These are phyloP conservation scores for Tylopilus intermedius DNA, from an alignment of 768 basidiomycete genomes.

Conservation along the genomic window DNA sequence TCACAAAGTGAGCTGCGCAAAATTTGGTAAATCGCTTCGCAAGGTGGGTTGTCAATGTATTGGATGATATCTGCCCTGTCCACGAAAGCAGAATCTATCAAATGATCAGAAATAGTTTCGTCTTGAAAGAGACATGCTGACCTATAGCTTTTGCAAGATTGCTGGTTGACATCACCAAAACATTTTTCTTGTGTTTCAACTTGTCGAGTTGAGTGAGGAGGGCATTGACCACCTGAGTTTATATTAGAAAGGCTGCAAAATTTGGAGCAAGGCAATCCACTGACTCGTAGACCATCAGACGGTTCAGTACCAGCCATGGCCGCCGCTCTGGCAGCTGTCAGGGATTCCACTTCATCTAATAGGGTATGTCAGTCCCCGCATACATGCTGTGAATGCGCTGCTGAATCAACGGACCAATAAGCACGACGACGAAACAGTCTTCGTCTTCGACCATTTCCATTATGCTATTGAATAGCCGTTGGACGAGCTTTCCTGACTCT, in stretches of 20 bases:
- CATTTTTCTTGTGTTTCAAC: conserved; percentile 87
- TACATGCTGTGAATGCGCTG: background rate
- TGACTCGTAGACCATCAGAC: conserved; percentile 83
- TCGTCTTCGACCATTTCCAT: conserved; percentile 91
- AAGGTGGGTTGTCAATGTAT: conserved; percentile 86
- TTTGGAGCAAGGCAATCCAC: conserved; percentile 15
- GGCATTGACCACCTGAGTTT: conserved; percentile 89
- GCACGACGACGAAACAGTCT: conserved; percentile 83
- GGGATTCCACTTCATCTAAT: conserved; percentile 90
- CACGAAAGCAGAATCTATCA: conserved; percentile 84
- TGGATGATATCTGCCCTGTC: conserved; percentile 97
- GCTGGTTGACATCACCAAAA: conserved; percentile 92
- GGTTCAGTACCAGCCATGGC: conserved; percentile 96
- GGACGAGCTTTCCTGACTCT: conserved; percentile 96
- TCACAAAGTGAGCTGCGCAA: conserved; percentile 77
- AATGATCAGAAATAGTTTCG: background rate
- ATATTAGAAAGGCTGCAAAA: background rate
- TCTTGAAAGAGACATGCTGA: conserved; percentile 29
- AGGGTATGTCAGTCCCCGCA: conserved; percentile 1
- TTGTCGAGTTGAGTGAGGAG: conserved; percentile 96
- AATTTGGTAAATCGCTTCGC: conserved; percentile 92
- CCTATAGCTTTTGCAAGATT: conserved; percentile 94
- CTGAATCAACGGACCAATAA: conserved; percentile 62
- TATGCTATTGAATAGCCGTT: conserved; percentile 83
- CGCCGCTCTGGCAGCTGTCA: conserved; percentile 91